Conservation (phyloP, 1,139 yeast genomes). For the Debaryomyces subglobosus region DNA sequence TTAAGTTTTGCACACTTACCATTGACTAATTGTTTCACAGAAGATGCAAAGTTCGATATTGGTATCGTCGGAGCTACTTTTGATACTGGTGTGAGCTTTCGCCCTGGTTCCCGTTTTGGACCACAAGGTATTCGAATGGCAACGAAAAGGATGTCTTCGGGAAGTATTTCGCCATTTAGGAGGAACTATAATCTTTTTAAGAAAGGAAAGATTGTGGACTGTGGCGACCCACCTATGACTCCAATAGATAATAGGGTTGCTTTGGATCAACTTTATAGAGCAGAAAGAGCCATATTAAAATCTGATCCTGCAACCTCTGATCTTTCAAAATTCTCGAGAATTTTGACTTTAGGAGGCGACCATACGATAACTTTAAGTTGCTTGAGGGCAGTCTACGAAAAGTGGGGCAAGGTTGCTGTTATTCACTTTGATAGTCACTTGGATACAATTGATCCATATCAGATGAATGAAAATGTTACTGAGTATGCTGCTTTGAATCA, state of each 20-base stretch:
- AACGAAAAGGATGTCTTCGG: slow-evolving; percentile 7
- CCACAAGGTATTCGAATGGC: slow-evolving; percentile 21
- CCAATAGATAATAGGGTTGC: slow-evolving; percentile 22
- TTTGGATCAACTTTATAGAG: slow-evolving; percentile 19
- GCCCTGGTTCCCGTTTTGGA: slow-evolving; percentile 28
- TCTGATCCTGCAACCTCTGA: slow-evolving; percentile 16
- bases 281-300: slow-evolving; percentile 14
- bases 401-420: slow-evolving; percentile 46
- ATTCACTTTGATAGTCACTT: slow-evolving; percentile 61
- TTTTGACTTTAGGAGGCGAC: slow-evolving; percentile 62
- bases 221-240: slow-evolving; percentile 23
- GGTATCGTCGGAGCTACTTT: slow-evolving; percentile 28
- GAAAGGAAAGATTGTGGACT: slow-evolving; percentile 15
- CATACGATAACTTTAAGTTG: slow-evolving; percentile 57
- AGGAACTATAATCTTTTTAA: slow-evolving; percentile 7
- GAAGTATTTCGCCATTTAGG: slow-evolving; percentile 5
- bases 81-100: slow-evolving; percentile 24
- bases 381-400: slow-evolving; percentile 50
- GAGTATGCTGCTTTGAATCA: slow-evolving; percentile 55
- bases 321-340: slow-evolving; percentile 28
- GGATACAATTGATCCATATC: slow-evolving; percentile 60
- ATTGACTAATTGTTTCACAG: slow-evolving; percentile 26
- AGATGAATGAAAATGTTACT: slow-evolving; percentile 55
- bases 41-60: slow-evolving; percentile 21
- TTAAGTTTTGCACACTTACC: slow-evolving; percentile 44